phyloP scores from a whole-genome alignment of 257 asterid species.

The Osmanthus fragrans region DNA sequence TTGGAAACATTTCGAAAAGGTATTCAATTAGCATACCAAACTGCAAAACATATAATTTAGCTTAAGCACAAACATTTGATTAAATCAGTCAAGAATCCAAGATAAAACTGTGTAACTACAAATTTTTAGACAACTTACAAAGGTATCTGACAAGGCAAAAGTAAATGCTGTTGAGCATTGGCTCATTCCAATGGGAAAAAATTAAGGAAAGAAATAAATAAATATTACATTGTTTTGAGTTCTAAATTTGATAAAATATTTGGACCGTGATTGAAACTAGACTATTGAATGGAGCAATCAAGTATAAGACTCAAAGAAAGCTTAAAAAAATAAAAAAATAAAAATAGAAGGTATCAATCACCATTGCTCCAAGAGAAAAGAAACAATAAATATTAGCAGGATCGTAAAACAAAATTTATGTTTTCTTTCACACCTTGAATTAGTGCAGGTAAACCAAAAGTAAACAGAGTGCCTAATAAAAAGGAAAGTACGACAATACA shows the following conservation, averaged over 20 bases:
- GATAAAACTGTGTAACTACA: not conserved
- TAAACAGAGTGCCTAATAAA: not conserved
- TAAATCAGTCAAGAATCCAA: not conserved
- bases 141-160: not conserved
- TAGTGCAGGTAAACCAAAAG: not conserved
- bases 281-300: not conserved
- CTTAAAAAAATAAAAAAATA: not conserved
- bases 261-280: not conserved
- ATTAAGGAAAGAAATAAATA: not conserved
- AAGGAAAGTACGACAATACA: not conserved
- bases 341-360: not conserved
- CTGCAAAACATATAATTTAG: constrained; percentile 47
- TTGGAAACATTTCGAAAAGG: constrained; percentile 67
- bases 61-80: not conserved
- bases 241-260: not conserved
- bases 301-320: not conserved
- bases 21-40: constrained; percentile 92
- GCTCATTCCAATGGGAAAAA: not conserved
- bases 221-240: not conserved
- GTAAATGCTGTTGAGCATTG: constrained; percentile 2
- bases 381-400: not conserved
- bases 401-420: not conserved
- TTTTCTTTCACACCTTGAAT: not conserved
- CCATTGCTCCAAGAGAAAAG: not conserved
- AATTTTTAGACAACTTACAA: constrained; percentile 7